phyloP scores from a whole-genome alignment of 257 asterid genomes.

The Mitragyna speciosa region DNA sequence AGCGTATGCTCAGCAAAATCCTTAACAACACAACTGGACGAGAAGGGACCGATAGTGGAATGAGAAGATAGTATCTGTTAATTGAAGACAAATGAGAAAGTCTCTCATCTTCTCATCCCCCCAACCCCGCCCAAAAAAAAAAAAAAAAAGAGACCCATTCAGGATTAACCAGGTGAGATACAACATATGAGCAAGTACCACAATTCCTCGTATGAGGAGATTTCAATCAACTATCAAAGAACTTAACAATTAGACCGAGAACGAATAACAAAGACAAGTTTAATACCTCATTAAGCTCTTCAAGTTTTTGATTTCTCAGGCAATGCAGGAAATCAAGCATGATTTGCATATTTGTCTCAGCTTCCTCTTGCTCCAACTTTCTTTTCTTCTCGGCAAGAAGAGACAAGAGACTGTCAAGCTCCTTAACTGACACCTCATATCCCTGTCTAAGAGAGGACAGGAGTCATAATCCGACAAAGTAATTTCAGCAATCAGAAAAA shows the following conservation, averaged over 20 bases:
- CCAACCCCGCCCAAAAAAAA: too few relatives aligned
- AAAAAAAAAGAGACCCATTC: too few relatives aligned
- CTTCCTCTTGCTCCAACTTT: conserved; percentile 93
- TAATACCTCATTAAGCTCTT: conserved; percentile 86
- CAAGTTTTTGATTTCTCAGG: conserved; percentile 71
- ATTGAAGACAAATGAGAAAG: not conserved
- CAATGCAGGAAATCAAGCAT: conserved; percentile 70
- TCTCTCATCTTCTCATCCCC: not conserved
- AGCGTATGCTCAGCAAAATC: not conserved
- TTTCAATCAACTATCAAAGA: conserved; percentile 1
- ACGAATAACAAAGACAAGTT: conserved; percentile 24
- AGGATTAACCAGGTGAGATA: too few relatives aligned
- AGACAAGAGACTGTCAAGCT: conserved; percentile 67
- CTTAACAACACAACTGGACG: not conserved
- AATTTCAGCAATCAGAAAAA: not conserved
- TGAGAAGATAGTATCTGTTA: not conserved
- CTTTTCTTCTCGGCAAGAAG: conserved; percentile 80
- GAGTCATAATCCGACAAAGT: conserved; percentile 22
- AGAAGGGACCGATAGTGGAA: not conserved
- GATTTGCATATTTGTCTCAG: conserved; percentile 79
- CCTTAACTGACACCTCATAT: conserved; percentile 76
- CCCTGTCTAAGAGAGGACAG: conserved; percentile 71
- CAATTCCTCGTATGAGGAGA: not conserved
- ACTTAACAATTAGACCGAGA: not conserved
- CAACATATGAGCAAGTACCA: not conserved